Evolutionary conservation across 208 protist species (phyloP).

Genomic region (Perkinsela sp.): DNA sequence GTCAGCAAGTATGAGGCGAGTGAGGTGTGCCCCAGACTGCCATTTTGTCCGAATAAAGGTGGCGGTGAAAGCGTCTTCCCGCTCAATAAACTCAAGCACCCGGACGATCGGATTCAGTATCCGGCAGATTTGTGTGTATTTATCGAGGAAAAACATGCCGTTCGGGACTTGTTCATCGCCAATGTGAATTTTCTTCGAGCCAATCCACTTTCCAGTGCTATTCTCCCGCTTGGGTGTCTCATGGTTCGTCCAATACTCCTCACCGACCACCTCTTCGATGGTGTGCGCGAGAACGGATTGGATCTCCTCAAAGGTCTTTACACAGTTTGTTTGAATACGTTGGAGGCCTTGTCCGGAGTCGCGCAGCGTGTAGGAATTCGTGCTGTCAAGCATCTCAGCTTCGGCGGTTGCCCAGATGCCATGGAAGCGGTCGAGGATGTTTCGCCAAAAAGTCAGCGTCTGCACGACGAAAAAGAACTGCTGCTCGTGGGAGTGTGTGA

Average conservation of each 20-base stretch:
- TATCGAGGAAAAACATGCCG: constrained; percentile 89
- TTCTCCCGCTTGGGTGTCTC: background rate
- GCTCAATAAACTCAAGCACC: constrained; percentile 39
- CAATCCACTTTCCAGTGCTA: constrained; percentile 43
- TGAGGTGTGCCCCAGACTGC: constrained; percentile 19
- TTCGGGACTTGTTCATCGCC: constrained; percentile 92
- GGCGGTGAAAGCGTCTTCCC: constrained; percentile 16
- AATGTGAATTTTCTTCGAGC: constrained; percentile 74
- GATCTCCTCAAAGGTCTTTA: constrained; percentile 51
- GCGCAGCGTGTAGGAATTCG: constrained; percentile 47
- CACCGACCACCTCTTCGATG: constrained; percentile 33
- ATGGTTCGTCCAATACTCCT: background rate
- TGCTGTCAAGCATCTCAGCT: constrained; percentile 56
- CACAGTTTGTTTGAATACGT: constrained; percentile 56
- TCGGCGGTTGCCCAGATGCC: constrained; percentile 70
- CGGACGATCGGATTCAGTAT: constrained; percentile 79
- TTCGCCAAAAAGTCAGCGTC: constrained; percentile 78
- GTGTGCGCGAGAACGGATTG: constrained; percentile 36
- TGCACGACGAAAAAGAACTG: constrained; percentile 85
- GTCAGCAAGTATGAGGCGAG: constrained; percentile 60
- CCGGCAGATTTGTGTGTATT: constrained; percentile 84
- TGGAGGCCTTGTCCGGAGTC: constrained; percentile 78
- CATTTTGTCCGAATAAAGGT: constrained; percentile 54
- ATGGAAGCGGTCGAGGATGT: constrained; percentile 59
- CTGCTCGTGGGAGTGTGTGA: constrained; percentile 69